Conservation (phyloP, 495 filamentous ascomycete species). For the Amorphotheca resinae region DNA sequence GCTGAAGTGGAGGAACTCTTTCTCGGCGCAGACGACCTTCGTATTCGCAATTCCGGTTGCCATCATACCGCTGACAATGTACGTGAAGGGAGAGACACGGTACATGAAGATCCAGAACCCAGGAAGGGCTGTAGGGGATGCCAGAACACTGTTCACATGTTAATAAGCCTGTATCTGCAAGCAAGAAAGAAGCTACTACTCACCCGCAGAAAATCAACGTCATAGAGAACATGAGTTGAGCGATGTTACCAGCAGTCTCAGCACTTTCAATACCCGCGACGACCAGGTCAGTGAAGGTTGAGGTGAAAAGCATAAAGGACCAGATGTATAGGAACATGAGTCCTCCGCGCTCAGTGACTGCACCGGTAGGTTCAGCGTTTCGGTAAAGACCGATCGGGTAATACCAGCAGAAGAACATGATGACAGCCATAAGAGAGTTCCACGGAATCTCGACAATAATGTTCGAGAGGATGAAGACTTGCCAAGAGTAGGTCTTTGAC, state of each 20-base stretch:
- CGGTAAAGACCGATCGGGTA: conserved; percentile 16
- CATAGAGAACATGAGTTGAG: conserved; percentile 52
- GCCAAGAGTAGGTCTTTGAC: conserved; percentile 73
- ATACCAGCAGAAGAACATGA: conserved; percentile 64
- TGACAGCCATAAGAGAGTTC: conserved; percentile 54
- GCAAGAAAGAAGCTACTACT: conserved; percentile 19
- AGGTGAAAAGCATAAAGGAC: conserved; percentile 52
- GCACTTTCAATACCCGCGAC: conserved; percentile 39
- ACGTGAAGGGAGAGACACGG: conserved; percentile 61
- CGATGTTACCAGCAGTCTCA: conserved; percentile 60
- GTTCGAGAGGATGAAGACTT: conserved; percentile 70
- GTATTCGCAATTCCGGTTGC: conserved; percentile 48
- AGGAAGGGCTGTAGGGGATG: conserved; percentile 40
- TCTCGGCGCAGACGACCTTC: conserved; percentile 41
- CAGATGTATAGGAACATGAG: conserved; percentile 26
- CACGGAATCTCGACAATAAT: conserved; percentile 67
- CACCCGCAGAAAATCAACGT: conserved; percentile 49
- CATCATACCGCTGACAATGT: conserved; percentile 53
- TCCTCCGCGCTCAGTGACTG: conserved; percentile 24
- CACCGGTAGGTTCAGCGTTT: conserved; percentile 47
- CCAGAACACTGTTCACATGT: conserved; percentile 14
- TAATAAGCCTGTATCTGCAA: background rate
- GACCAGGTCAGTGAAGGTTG: conserved; percentile 50
- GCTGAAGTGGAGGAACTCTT: conserved; percentile 45
- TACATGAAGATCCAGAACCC: conserved; percentile 84